Evolutionary conservation across 1,139 yeast genomes (phyloP), one percentile per base, ranked within the genome.

Genomic region (Protomyces inundatus): DNA sequence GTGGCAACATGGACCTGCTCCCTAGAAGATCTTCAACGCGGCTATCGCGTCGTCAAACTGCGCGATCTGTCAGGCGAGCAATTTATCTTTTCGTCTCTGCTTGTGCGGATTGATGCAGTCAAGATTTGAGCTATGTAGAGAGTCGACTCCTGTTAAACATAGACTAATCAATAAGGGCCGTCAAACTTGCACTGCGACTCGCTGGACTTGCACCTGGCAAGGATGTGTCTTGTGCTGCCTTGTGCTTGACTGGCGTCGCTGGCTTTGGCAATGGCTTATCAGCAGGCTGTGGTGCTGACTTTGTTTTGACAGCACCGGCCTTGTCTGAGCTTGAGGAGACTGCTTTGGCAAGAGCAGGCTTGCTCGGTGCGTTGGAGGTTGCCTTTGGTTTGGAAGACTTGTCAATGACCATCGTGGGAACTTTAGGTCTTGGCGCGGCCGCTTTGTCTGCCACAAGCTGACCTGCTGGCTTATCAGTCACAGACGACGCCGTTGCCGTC

Each of bases 21-120:
- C 70, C 10, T 75, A 69, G 35, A 83, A 84, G 67, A 72, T 88
- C 50, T 69, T 6, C 63, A 66, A 30, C 67, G 55, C n/a, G 98
- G 98, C 0, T 93, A 86, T 74, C 79, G 97, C 64, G 91, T 89
- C 71, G 74, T 90, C 23, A 89, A 90, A 0, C 74, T 91, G 33
- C 83, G 82, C 71, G 96, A 89, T 72, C 71, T 79, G 40, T 82
- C 84, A 65, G 97, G 97, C 1, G 96, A 90, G 72, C 88, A 86
- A 69, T 83, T 85, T 69, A 82, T 88, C 7, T 88, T 88, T 73
- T 87, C 96, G 4, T 85, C 90, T 2, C 73, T 90, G 37, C 87
- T 90, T 73, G 80, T 90, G 35, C 80, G 80, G 16, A 58, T 52
- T 5, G 48, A 42, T 14, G 9, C 32, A 14, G 32, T 30, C 16